These are phyloP conservation scores for Solanum verrucosum DNA, from an alignment of 257 asterid species.

Conservation along the genomic window DNA sequence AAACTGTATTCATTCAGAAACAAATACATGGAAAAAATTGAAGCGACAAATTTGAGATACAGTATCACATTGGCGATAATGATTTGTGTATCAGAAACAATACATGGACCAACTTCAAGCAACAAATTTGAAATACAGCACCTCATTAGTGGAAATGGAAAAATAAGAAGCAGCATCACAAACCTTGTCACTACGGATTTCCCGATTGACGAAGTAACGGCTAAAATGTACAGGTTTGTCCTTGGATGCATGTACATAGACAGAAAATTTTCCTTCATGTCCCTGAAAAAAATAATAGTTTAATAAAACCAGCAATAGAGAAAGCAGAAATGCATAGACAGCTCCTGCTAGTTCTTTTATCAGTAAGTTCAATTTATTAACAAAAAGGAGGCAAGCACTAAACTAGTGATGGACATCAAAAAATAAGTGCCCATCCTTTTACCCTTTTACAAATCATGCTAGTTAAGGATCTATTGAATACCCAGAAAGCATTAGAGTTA, in stretches of 20 bases:
- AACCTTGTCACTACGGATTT: constrained; percentile 90
- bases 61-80: background rate
- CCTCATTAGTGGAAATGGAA: background rate
- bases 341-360: background rate
- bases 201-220: constrained; percentile 88
- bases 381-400: background rate
- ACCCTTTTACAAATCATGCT: background rate
- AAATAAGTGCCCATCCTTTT: background rate
- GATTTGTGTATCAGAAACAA: background rate
- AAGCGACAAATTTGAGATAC: background rate
- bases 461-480: background rate
- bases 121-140: background rate
- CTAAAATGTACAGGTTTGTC: constrained; percentile 92
- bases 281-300: constrained; percentile 42
- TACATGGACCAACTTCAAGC: background rate
- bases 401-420: background rate
- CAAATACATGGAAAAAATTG: background rate
- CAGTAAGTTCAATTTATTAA: background rate
- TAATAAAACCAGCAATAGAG: background rate
- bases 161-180: constrained; percentile 9
- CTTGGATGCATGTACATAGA: constrained; percentile 94
- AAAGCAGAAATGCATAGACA: background rate
- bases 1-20: background rate
- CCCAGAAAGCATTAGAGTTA: background rate
- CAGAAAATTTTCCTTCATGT: constrained; percentile 92